These are phyloP conservation scores for Berkeleyomyces rouxiae DNA, from an alignment of 2,329 filamentous ascomycete species.

Conservation along the genomic window DNA sequence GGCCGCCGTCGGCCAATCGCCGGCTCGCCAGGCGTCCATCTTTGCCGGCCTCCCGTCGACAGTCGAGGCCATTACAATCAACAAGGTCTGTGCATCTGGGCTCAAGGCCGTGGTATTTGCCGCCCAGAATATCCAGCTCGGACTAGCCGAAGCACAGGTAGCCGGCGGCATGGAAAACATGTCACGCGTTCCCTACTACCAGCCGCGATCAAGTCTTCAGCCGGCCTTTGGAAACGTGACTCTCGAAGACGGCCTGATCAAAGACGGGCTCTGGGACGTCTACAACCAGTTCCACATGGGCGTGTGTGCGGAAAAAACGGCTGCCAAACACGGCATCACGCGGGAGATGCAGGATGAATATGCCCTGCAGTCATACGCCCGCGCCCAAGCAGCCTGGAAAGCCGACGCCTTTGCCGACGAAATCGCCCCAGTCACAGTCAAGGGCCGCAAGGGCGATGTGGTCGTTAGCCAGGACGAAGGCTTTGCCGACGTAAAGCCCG, in stretches of 20 bases:
- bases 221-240: conserved; percentile 76
- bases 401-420: conserved; percentile 72
- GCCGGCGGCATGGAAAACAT: conserved; percentile 98
- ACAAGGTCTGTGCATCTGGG: conserved; percentile 95
- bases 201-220: conserved; percentile 63
- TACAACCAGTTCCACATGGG: conserved; percentile 98
- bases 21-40: conserved; percentile 77
- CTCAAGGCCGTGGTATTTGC: conserved; percentile 83
- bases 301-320: conserved; percentile 86
- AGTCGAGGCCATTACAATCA: conserved; percentile 81
- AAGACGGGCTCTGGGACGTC: conserved; percentile 89
- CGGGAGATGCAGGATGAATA: conserved; percentile 83
- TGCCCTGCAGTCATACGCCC: conserved; percentile 74
- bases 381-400: conserved; percentile 81
- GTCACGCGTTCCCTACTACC: conserved; percentile 82
- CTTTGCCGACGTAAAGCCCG: conserved; percentile 69
- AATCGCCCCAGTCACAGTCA: conserved; percentile 73
- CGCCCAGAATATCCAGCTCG: conserved; percentile 87
- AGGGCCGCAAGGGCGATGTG: conserved; percentile 66
- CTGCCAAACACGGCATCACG: conserved; percentile 67
- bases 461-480: conserved; percentile 75
- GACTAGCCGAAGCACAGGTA: conserved; percentile 71
- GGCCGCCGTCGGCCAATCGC: conserved; percentile 70
- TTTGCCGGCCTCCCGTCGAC: conserved; percentile 70
- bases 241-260: conserved; percentile 81